These are phyloP conservation scores for Nakataea oryzae DNA, from an alignment of 2,329 filamentous ascomycete species.

Conservation along the genomic window DNA sequence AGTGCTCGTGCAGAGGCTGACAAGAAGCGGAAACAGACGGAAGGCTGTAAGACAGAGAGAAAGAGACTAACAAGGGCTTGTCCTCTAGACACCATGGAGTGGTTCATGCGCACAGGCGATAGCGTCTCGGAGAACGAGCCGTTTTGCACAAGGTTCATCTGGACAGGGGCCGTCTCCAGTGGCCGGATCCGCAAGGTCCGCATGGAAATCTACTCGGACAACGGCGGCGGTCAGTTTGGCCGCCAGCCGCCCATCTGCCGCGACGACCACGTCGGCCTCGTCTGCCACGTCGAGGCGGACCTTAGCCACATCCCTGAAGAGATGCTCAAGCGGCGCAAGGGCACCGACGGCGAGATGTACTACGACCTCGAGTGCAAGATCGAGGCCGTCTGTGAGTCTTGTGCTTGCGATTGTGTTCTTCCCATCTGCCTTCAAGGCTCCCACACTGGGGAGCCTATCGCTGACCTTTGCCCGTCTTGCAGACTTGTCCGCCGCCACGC, in stretches of 20 bases:
- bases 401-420: not conserved
- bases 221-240: conserved; percentile 8
- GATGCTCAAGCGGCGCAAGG: conserved; percentile 19
- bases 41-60: not conserved
- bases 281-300: conserved; percentile 28
- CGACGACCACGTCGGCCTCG: conserved; percentile 23
- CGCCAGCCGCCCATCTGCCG: conserved; percentile 19
- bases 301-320: conserved; percentile 28
- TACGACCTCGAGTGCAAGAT: conserved; percentile 28
- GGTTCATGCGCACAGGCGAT: conserved; percentile 30
- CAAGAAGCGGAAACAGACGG: not conserved
- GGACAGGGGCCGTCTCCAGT: conserved; percentile 18
- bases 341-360: conserved; percentile 25
- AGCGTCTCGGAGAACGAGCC: conserved; percentile 27
- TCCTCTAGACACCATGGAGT: conserved; percentile 24
- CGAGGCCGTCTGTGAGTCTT: conserved; percentile 24
- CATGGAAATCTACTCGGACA: conserved; percentile 24
- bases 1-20: too few relatives aligned
- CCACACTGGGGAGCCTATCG: too few relatives aligned
- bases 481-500: conserved; percentile 28
- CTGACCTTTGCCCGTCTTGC: not conserved
- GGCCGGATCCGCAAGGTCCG: conserved; percentile 23
- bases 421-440: not conserved
- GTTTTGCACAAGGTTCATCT: conserved; percentile 20
- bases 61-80: not conserved